These are phyloP conservation scores for Rhodocollybia butyracea DNA, from an alignment of 768 basidiomycete genomes.

Conservation along the genomic window DNA sequence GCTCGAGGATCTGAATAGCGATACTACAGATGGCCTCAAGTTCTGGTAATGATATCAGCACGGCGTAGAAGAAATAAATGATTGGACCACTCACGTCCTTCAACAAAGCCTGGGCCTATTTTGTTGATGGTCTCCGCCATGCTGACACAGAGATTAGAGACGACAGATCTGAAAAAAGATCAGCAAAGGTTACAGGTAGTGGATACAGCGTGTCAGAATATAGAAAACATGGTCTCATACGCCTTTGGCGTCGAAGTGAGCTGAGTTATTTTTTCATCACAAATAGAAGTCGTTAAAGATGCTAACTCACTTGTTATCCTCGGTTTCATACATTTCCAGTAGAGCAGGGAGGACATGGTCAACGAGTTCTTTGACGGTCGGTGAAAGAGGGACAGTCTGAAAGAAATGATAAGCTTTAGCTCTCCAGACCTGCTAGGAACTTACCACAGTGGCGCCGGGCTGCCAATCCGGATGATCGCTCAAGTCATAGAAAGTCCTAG, in stretches of 20 bases:
- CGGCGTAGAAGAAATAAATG: background rate
- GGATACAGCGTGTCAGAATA: constrained; percentile 6
- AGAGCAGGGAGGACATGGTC: constrained; percentile 70
- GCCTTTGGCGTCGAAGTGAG: constrained; percentile 72
- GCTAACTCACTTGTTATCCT: constrained; percentile 90
- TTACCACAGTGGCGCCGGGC: constrained; percentile 63
- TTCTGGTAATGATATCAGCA: constrained; percentile 36
- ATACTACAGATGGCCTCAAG: constrained; percentile 78
- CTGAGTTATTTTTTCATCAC: constrained; percentile 67
- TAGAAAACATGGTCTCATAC: constrained; percentile 49
- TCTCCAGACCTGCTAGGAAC: constrained; percentile 18
- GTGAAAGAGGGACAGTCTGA: constrained; percentile 50
- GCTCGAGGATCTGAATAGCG: constrained; percentile 82
- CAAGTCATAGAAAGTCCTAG: constrained; percentile 89
- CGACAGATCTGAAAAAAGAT: constrained; percentile 64
- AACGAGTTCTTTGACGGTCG: constrained; percentile 76
- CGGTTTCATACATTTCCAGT: constrained; percentile 86
- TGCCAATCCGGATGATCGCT: constrained; percentile 81
- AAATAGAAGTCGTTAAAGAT: constrained; percentile 13
- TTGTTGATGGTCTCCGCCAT: constrained; percentile 91
- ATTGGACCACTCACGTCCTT: constrained; percentile 71
- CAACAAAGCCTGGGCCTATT: constrained; percentile 84
- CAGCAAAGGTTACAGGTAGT: constrained; percentile 15
- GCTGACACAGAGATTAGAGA: constrained; percentile 80
- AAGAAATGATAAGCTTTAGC: constrained; percentile 9